A percentile compares a stretch with the other conserved stretches of the same genome.
These are phyloP conservation scores for Phytophthora kernoviae DNA, from an alignment of 352 stramenopile species.

Conservation along the genomic window DNA sequence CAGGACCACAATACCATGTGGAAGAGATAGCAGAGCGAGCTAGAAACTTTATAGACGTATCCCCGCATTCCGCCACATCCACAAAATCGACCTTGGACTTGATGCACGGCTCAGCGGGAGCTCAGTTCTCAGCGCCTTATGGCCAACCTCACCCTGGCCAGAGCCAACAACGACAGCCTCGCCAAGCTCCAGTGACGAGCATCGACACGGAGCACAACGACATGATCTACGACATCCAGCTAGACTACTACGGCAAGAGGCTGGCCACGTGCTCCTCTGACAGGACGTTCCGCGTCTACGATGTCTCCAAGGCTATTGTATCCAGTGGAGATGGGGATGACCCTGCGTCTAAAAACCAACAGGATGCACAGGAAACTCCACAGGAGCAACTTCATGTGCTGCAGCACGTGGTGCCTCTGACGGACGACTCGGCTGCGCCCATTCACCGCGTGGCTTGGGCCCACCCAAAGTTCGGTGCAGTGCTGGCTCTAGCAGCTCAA, in stretches of 20 bases:
- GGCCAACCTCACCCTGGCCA: constrained; percentile 6
- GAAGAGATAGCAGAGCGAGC: background rate
- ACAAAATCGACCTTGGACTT: constrained; percentile 20
- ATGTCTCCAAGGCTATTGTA: constrained; percentile 63
- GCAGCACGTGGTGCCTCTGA: constrained; percentile 65
- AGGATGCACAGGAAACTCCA: constrained; percentile 6
- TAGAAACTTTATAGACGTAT: constrained; percentile 3
- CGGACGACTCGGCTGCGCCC: constrained; percentile 68
- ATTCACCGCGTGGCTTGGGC: constrained; percentile 85
- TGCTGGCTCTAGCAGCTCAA: constrained; percentile 78
- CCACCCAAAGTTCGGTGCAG: constrained; percentile 84
- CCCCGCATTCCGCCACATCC: constrained; percentile 10
- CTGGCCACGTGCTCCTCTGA: constrained; percentile 83
- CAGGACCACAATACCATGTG: background rate
- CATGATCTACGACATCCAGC: constrained; percentile 90
- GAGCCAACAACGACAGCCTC: constrained; percentile 27
- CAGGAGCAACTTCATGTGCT: constrained; percentile 45
- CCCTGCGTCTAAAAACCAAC: constrained; percentile 1
- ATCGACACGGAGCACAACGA: constrained; percentile 90
- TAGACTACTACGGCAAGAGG: constrained; percentile 89
- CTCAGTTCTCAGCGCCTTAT: constrained; percentile 18
- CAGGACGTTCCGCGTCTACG: constrained; percentile 85
- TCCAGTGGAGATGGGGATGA: constrained; percentile 11
- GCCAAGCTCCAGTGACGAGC: constrained; percentile 52
- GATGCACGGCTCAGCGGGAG: constrained; percentile 9